Base-by-base conservation (phyloP, 2,329 filamentous ascomycete species). In the Botrytis porri region DNA sequence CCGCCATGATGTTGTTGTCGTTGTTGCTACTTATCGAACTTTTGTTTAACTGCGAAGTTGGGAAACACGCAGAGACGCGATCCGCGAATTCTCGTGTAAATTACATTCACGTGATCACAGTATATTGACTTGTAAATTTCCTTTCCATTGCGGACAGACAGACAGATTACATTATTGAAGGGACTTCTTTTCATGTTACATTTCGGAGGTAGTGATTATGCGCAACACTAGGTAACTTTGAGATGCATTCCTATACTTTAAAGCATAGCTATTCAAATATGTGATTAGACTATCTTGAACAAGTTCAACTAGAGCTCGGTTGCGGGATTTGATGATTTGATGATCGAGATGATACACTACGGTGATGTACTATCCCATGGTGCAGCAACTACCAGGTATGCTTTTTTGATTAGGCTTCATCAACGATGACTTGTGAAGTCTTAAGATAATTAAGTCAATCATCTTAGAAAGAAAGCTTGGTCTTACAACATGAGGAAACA, bases 61-160 rank as follows among this genome's bases (percentile, higher is more conserved):
- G 43, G 57, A 60, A 67, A 72, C 51, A 25, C 70, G 48, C 48
- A 9, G n/a, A 35, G 7, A 72, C 62, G 70, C 70, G 70, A 59
- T 69, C 67, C 60, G 69, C 48, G 61, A 66, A 45, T 65, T 71
- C 61, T 72, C 62, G 70, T 72, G 70, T 72, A 72, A 69, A 72
- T 72, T 72, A 48, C 32, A n/a, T 32, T 1, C 70, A 72, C 70
- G 62, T 67, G 70, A 65, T 60, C n/a, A 32, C 20, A 22, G n/a
- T 35, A 16, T 4, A 18, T 25, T 25, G 22, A 32, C 51, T 32
- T 57, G 12, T n/a, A n/a, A 69, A 61, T 45, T 8, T 16, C 37
- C n/a, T 51, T 51, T 51, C 22, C 10, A 9, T 14, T 51, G 25
- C 5, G 16, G 25, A 25, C 5, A 7, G 48, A n/a, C 25, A 51